phyloP scores from a whole-genome alignment of 495 filamentous ascomycete species.

The Schizothecium vesticola region DNA sequence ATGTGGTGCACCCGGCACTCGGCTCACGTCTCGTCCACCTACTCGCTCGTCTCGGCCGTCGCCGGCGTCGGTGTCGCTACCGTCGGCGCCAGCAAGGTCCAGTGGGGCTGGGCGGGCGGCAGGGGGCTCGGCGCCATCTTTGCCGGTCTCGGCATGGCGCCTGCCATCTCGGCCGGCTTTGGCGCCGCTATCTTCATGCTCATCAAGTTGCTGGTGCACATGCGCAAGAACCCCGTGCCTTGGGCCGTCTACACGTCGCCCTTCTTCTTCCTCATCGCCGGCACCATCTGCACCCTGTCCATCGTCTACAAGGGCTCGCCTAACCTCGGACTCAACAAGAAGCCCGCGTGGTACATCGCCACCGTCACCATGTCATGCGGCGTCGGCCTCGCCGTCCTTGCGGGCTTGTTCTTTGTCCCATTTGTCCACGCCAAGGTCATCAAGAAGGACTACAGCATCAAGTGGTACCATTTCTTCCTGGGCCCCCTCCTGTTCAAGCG shows the following conservation, averaged over 20 bases:
- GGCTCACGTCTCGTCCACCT: constrained; percentile 61
- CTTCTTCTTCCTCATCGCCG: constrained; percentile 57
- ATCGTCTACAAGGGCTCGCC: constrained; percentile 53
- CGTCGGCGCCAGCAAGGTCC: constrained; percentile 45
- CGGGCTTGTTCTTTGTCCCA: constrained; percentile 57
- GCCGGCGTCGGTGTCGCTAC: constrained; percentile 60
- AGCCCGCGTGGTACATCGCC: constrained; percentile 41
- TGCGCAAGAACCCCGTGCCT: constrained; percentile 53
- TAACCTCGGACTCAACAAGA: constrained; percentile 40
- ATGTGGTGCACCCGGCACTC: constrained; percentile 51
- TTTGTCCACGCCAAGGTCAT: constrained; percentile 57
- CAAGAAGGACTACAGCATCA: constrained; percentile 51
- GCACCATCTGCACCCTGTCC: constrained; percentile 58
- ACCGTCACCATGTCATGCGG: constrained; percentile 57
- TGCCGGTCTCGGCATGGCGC: constrained; percentile 58
- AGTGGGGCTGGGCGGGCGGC: constrained; percentile 50
- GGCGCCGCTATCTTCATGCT: constrained; percentile 56
- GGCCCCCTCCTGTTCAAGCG: constrained; percentile 54
- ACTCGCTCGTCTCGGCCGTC: constrained; percentile 58
- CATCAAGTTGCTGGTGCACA: constrained; percentile 60
- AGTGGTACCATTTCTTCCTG: constrained; percentile 51
- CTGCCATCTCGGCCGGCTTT: constrained; percentile 52
- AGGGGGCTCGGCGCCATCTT: constrained; percentile 50
- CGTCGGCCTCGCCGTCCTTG: constrained; percentile 46
- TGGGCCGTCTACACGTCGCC: constrained; percentile 54